Evolutionary conservation across 306 rosid genomes (phyloP), one percentile per base, ranked within the genome.

Genomic region (Quercus suber): DNA sequence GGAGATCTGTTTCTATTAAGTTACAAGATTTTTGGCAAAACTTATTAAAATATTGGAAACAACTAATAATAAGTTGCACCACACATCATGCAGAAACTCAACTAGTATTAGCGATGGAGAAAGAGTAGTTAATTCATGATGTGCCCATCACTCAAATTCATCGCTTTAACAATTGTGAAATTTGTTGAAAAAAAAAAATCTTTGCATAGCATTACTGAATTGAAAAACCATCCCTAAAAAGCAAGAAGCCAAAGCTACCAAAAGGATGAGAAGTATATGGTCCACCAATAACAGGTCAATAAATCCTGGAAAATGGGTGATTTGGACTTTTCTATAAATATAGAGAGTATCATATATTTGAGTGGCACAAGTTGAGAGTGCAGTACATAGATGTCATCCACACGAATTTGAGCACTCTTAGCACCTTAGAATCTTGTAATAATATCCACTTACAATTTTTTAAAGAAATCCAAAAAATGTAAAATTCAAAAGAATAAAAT

Each of bases 351-450:
- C 53, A 49, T 49, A 49, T 10, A 14, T 11, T 59, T 30, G 49
- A 58, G 80, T 73, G 72, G 80, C 71, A 71, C 76, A 63, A 25
- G 28, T 37, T 69, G 80, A 18, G 20, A 37, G 28, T 63, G 59
- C 53, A 18, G 75, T 79, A 19, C 88, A 72, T 49, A 68, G 83
- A 86, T 75, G 69, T 79, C 61, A 78, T 85, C 90, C 93, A 91
- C 91, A 87, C 49, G 80, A 77, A 84, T 77, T 79, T 77, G 78
- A 87, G 87, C 89, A 83, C 74, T 76, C 84, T 84, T 14, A 77
- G 84, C 77, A 79, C 96, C 96, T 79, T 84, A 87, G 89, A 85
- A 87, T 76, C 82, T 65, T 5, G 53, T 4, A 55, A 73, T 65
- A 83, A 86, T 84, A 87, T 90, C 92, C 91, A 83, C 85, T 49